These are phyloP conservation scores for Aristolochia fimbriata DNA, from an alignment of 164 flowering plant genomes.

Conservation along the genomic window DNA sequence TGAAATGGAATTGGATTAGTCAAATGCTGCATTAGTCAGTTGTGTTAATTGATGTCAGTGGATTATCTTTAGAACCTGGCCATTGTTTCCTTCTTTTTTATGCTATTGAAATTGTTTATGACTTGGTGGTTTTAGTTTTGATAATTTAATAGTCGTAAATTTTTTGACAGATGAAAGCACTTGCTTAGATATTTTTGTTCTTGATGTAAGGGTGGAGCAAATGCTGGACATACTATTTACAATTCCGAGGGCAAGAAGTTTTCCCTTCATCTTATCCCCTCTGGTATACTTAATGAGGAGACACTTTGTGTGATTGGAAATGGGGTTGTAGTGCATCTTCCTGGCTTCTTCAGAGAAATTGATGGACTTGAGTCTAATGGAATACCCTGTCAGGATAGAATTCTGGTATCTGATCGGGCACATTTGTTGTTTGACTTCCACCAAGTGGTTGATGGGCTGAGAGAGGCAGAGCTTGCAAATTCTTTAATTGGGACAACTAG, in stretches of 20 bases:
- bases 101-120: too few species aligned
- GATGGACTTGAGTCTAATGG: constrained; percentile 84
- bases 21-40: too few species aligned
- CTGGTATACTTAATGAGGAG: constrained; percentile 39
- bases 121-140: too few species aligned
- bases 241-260: constrained; percentile 90
- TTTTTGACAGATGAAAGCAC: background rate
- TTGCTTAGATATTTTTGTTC: background rate
- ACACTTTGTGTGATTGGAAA: constrained; percentile 89
- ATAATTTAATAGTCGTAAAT: too few species aligned
- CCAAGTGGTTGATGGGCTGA: constrained; percentile 77
- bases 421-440: constrained; percentile 90
- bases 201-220: constrained; percentile 72
- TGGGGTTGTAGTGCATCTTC: constrained; percentile 94
- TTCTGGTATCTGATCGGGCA: constrained; percentile 90
- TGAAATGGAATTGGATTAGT: too few species aligned
- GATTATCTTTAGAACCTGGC: too few species aligned
- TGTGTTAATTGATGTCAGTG: too few species aligned
- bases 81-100: too few species aligned
- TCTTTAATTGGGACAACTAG: constrained; percentile 92
- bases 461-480: constrained; percentile 85
- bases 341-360: constrained; percentile 77
- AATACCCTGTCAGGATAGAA: constrained; percentile 76
- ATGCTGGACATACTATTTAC: constrained; percentile 96
- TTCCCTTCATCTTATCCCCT: constrained; percentile 98